These are phyloP conservation scores for Hondaea fermentalgiana DNA, from an alignment of 108 stramenopile genomes.

Conservation along the genomic window DNA sequence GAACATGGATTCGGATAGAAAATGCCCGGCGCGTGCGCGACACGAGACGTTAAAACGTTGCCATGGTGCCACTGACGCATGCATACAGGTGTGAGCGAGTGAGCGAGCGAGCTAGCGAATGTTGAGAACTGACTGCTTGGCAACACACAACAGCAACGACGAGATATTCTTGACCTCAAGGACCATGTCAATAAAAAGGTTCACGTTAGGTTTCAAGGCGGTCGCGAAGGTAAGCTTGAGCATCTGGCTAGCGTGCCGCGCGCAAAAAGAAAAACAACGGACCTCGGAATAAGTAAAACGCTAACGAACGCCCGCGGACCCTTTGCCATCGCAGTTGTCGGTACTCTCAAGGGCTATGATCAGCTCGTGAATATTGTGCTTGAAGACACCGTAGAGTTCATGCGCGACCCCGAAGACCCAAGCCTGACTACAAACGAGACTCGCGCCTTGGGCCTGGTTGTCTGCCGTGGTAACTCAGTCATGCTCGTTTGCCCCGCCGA, in stretches of 20 bases:
- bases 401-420: constrained; percentile 50
- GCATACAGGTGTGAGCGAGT: too few relatives aligned
- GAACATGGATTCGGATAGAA: too few relatives aligned
- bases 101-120: too few relatives aligned
- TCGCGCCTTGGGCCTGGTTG: constrained; percentile 40
- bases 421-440: constrained; percentile 42
- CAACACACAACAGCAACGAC: not conserved
- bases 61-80: too few relatives aligned
- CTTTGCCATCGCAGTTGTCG: constrained; percentile 28
- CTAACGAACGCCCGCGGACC: too few relatives aligned
- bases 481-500: constrained; percentile 21
- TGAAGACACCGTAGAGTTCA: constrained; percentile 50
- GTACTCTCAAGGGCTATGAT: constrained; percentile 53
- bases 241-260: too few relatives aligned
- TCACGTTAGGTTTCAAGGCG: constrained; percentile 53
- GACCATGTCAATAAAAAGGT: constrained; percentile 53
- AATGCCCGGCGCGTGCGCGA: too few relatives aligned
- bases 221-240: constrained; percentile 37
- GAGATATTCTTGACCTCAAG: constrained; percentile 33
- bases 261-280: too few relatives aligned
- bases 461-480: constrained; percentile 32
- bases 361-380: constrained; percentile 55
- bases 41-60: too few relatives aligned
- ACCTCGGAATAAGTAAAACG: too few relatives aligned
- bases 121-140: not conserved